Conservation (phyloP, 106 monocot genomes). For the Dendrobium officinale region DNA sequence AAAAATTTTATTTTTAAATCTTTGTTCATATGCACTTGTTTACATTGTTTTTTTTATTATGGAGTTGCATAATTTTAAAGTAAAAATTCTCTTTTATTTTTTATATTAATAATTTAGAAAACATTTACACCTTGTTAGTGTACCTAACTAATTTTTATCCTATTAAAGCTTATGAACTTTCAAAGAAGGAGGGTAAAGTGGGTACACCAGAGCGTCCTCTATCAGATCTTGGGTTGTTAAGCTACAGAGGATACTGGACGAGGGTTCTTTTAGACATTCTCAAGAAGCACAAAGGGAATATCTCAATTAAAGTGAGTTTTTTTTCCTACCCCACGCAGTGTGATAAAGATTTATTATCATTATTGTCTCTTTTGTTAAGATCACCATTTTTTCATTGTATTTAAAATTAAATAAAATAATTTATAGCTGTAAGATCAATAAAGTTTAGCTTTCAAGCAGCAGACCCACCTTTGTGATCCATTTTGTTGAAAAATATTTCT, state of each 20-base stretch:
- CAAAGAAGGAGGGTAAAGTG: conserved; percentile 97
- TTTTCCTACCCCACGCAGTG: too few species aligned
- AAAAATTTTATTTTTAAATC: background rate
- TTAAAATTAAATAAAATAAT: background rate
- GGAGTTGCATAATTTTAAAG: background rate
- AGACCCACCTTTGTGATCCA: too few species aligned
- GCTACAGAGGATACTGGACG: conserved; percentile 96
- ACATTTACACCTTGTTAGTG: background rate
- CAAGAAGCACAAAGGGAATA: conserved; percentile 95
- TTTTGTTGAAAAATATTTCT: too few species aligned
- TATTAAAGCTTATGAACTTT: conserved; percentile 86
- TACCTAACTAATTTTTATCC: background rate
- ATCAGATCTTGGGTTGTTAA: conserved; percentile 86
- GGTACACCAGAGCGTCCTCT: conserved; percentile 95
- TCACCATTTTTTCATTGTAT: background rate
- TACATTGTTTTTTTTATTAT: too few species aligned
- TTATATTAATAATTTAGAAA: background rate
- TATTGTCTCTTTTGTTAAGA: background rate
- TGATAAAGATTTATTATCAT: too few species aligned
- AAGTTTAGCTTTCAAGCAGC: too few species aligned
- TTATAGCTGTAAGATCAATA: too few species aligned
- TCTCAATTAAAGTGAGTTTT: conserved; percentile 83
- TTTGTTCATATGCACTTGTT: background rate
- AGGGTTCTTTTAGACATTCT: conserved; percentile 89
- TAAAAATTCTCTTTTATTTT: background rate